These are phyloP conservation scores for Strobilomyces echinocephalus DNA, from an alignment of 768 basidiomycete genomes.

Conservation along the genomic window DNA sequence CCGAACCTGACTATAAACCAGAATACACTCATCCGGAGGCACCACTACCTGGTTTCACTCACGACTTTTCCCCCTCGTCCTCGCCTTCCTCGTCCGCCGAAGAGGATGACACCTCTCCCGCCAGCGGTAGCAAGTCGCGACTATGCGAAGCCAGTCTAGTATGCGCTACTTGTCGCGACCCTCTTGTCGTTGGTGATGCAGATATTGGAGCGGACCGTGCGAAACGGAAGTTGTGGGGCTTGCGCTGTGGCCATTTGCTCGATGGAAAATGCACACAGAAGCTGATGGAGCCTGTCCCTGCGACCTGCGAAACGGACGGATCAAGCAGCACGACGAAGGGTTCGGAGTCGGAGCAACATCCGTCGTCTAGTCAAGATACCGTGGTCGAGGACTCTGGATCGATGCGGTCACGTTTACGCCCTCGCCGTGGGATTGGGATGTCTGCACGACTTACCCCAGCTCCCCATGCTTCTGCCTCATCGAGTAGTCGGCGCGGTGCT, in stretches of 20 bases:
- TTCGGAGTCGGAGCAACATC: conserved; percentile 1
- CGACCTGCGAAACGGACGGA: conserved; percentile 6
- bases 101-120: conserved; percentile 36
- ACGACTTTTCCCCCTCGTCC: conserved; percentile 50
- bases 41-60: conserved; percentile 60
- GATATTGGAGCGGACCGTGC: conserved; percentile 45
- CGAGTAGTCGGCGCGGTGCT: conserved; percentile 8
- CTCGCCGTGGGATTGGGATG: conserved; percentile 32
- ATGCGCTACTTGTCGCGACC: conserved; percentile 64
- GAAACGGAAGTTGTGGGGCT: conserved; percentile 56
- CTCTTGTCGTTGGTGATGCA: conserved; percentile 50
- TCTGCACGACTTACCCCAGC: conserved; percentile 4
- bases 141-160: conserved; percentile 44
- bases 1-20: conserved; percentile 44
- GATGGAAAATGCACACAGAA: conserved; percentile 70
- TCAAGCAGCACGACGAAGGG: conserved; percentile 12
- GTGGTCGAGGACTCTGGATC: conserved; percentile 28
- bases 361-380: conserved; percentile 27
- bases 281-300: conserved; percentile 44
- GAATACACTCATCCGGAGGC: conserved; percentile 62
- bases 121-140: conserved; percentile 26
- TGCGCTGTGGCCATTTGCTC: conserved; percentile 74
- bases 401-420: conserved; percentile 58
- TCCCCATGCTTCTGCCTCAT: conserved; percentile 2
- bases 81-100: conserved; percentile 28